Percentiles rank a stretch among this genome's conserved stretches.
phyloP scores from a whole-genome alignment of 768 basidiomycete species.

The Trametes cubensis region DNA sequence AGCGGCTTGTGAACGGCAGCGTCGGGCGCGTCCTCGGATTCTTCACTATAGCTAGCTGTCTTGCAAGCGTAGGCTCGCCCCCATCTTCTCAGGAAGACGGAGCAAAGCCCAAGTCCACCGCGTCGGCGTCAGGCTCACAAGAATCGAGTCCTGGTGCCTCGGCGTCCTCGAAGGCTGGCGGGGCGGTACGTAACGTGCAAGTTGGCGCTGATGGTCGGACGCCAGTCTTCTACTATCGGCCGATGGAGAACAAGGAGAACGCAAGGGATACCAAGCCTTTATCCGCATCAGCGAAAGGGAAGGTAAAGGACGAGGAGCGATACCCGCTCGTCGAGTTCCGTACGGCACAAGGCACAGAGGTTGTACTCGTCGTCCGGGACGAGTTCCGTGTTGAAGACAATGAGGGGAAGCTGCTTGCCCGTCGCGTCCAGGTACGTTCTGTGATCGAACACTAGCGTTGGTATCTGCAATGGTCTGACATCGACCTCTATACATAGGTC shows the following conservation, averaged over 20 bases:
- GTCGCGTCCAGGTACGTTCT: constrained; percentile 44
- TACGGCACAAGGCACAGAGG: constrained; percentile 46
- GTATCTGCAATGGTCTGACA: too few species aligned
- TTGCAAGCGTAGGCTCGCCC: constrained; percentile 10
- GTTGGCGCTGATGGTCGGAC: constrained; percentile 37
- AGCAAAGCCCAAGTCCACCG: constrained; percentile 22
- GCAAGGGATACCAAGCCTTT: constrained; percentile 22
- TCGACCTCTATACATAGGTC: constrained; percentile 41
- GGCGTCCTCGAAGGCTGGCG: constrained; percentile 27
- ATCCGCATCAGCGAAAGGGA: constrained; percentile 27
- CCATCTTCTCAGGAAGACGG: background rate
- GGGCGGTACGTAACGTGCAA: constrained; percentile 41
- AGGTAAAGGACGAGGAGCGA: constrained; percentile 42
- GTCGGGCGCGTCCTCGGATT: constrained; percentile 67
- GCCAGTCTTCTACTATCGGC: constrained; percentile 26
- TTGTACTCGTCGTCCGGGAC: constrained; percentile 52
- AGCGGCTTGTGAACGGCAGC: constrained; percentile 66
- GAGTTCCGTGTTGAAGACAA: constrained; percentile 57
- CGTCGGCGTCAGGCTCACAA: constrained; percentile 2
- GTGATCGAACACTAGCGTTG: background rate
- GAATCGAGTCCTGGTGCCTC: constrained; percentile 24
- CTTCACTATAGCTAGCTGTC: constrained; percentile 31
- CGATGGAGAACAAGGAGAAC: constrained; percentile 41
- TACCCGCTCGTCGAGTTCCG: constrained; percentile 53
- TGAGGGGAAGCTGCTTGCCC: constrained; percentile 51